Evolutionary conservation across 2,329 filamentous ascomycete species (phyloP), one percentile per base, ranked within the genome.

Genomic region (Cercospora sojina): DNA sequence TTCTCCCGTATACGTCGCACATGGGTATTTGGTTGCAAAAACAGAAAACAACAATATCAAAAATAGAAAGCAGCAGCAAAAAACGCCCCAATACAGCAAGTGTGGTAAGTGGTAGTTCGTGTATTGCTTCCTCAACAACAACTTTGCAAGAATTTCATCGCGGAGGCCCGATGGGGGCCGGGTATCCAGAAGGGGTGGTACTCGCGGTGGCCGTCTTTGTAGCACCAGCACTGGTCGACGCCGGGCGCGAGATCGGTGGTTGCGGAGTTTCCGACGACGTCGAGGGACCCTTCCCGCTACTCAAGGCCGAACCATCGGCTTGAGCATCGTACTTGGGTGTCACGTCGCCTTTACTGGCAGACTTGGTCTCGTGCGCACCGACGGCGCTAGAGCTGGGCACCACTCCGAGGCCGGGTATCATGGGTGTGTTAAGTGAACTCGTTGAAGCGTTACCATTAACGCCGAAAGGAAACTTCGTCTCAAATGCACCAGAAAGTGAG

Each of bases 381-480:
- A 65, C 51, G n/a, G 64, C 63, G 32, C 59, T 59, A 61, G 67
- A 64, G 56, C 67, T 65, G 58, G 62, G 64, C 43, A 57, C 65
- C 75, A 77, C 76, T 67, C 77, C 77, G 43, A 78, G 74, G 67
- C 77, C 77, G 65, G 76, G 77, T 71, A 79, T 77, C 72, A 77
- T 72, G 29, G 77, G 76, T 57, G 76, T 75, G 70, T 74, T 78
- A 60, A 78, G 73, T 64, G 77, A 79, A 69, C 72, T 76, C 69
- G 77, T 76, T 62, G 77, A 78, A 38, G 75, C 76, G 64, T 79
- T 79, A 66, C 76, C 76, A 68, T 76, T 75, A 71, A 77, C 79
- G 78, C 85, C 85, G 80, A 88, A 88, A 77, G 86, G 85, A 80
- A 88, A 88, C 79, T 88, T 88, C 74, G 81, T 91, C 75, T 83